These are phyloP conservation scores for Hypoxylon sp. DNA, from an alignment of 2,329 filamentous ascomycete species.

Conservation along the genomic window DNA sequence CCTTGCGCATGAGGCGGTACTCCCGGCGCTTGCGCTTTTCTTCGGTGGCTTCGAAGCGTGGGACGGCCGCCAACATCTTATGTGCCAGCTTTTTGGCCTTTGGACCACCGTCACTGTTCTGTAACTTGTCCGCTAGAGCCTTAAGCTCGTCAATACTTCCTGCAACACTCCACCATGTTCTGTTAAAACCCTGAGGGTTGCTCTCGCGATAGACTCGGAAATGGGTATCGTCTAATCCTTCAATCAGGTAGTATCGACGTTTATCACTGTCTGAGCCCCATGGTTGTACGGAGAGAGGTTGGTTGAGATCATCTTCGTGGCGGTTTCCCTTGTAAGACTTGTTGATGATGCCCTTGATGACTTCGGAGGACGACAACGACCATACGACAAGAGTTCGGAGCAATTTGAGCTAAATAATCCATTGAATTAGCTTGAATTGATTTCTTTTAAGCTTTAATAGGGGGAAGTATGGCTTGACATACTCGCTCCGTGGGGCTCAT, in stretches of 20 bases:
- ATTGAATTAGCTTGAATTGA: conserved; percentile 37
- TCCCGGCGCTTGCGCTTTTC: conserved; percentile 97
- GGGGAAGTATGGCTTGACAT: conserved; percentile 54
- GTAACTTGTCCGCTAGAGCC: conserved; percentile 80
- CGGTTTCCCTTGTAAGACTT: conserved; percentile 90
- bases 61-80: conserved; percentile 83
- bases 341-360: conserved; percentile 84
- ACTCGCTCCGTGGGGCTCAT: conserved; percentile 89
- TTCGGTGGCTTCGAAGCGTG: conserved; percentile 92
- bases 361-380: conserved; percentile 90
- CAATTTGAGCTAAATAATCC: conserved; percentile 76
- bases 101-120: conserved; percentile 82
- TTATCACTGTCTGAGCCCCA: conserved; percentile 94
- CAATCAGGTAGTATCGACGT: conserved; percentile 92
- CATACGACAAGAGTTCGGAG: conserved; percentile 88
- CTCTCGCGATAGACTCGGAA: conserved; percentile 96
- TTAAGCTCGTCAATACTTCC: conserved; percentile 90
- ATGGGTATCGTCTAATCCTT: conserved; percentile 92
- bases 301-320: conserved; percentile 84
- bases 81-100: conserved; percentile 84
- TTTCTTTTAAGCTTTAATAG: conserved; percentile 2
- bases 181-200: conserved; percentile 81
- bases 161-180: conserved; percentile 94
- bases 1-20: conserved; percentile 87
- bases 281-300: conserved; percentile 88